Conservation (phyloP, 2,329 filamentous ascomycete species). For the Gaeumannomyces tritici region DNA sequence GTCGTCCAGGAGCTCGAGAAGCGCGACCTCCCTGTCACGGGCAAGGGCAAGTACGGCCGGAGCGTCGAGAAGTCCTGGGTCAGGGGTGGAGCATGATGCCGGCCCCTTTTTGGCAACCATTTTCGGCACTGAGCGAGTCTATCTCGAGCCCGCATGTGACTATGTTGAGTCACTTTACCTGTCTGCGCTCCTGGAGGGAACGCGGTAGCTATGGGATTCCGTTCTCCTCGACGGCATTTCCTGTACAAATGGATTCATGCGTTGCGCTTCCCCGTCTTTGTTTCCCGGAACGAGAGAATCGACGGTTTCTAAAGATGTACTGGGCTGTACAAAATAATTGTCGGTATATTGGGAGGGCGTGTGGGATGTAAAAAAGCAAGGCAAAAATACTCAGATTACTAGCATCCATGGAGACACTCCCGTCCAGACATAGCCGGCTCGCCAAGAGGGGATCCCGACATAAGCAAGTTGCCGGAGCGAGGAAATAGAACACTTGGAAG, state of each 20-base stretch:
- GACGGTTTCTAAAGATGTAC: background rate
- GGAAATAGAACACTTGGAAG: background rate
- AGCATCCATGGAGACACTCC: background rate
- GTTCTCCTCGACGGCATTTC: background rate
- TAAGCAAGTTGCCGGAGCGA: background rate
- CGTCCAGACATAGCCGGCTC: background rate
- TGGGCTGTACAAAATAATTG: background rate
- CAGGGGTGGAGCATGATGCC: background rate
- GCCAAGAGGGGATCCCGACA: background rate
- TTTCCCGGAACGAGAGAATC: background rate
- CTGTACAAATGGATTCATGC: background rate
- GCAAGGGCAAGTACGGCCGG: constrained; percentile 13
- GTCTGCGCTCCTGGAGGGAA: too few relatives aligned
- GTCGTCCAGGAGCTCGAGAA: constrained; percentile 21
- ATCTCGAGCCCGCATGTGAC: background rate
- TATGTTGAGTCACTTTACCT: background rate
- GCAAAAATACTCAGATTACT: background rate
- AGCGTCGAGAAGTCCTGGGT: constrained; percentile 8
- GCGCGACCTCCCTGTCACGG: constrained; percentile 16
- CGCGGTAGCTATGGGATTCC: background rate
- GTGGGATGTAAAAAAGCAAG: background rate
- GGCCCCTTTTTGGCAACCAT: background rate
- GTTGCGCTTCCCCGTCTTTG: background rate
- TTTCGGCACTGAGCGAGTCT: background rate
- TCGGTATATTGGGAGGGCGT: background rate